These are phyloP conservation scores for Globisporangium parvum DNA, from an alignment of 352 stramenopile species.

Conservation along the genomic window DNA sequence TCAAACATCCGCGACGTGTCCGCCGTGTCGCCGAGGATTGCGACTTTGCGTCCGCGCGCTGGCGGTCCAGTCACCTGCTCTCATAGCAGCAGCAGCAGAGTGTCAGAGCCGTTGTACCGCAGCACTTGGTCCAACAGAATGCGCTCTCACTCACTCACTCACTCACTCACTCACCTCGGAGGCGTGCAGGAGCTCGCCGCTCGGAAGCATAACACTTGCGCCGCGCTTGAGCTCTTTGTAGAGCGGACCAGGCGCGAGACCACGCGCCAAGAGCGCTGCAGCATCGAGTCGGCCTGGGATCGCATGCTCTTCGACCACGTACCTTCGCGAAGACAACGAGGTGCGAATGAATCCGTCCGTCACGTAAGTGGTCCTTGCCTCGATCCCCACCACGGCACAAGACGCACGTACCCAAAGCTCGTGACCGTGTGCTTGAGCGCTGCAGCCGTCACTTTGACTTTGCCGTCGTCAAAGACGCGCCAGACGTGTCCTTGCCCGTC, in stretches of 20 bases:
- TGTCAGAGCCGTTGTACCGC: background rate
- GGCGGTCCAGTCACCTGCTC: conserved; percentile 49
- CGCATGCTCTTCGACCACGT: conserved; percentile 72
- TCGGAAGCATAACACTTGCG: conserved; percentile 72
- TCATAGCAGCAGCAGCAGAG: background rate
- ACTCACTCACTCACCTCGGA: conserved; percentile 48
- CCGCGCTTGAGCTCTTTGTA: conserved; percentile 90
- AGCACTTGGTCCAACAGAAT: too few species aligned
- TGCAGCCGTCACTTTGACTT: conserved; percentile 52
- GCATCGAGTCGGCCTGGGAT: conserved; percentile 82
- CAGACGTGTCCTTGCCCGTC: conserved; percentile 58
- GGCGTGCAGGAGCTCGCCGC: conserved; percentile 67
- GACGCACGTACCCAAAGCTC: conserved; percentile 40
- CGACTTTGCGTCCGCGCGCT: conserved; percentile 60
- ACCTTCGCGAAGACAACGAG: conserved; percentile 22
- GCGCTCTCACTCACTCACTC: background rate
- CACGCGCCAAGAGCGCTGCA: conserved; percentile 67
- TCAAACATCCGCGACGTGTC: conserved; percentile 74
- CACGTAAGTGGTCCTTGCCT: too few species aligned
- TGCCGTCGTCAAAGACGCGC: conserved; percentile 67
- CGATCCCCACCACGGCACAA: too few species aligned
- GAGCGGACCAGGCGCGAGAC: conserved; percentile 83
- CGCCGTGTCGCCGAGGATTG: conserved; percentile 71
- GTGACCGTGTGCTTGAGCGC: conserved; percentile 74
- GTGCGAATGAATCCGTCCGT: too few species aligned